Percentiles rank a stretch among this genome's conserved stretches.
Evolutionary conservation across 805 yeast genomes (phyloP).

Genomic region (Ogataea trehaloabstinens): DNA sequence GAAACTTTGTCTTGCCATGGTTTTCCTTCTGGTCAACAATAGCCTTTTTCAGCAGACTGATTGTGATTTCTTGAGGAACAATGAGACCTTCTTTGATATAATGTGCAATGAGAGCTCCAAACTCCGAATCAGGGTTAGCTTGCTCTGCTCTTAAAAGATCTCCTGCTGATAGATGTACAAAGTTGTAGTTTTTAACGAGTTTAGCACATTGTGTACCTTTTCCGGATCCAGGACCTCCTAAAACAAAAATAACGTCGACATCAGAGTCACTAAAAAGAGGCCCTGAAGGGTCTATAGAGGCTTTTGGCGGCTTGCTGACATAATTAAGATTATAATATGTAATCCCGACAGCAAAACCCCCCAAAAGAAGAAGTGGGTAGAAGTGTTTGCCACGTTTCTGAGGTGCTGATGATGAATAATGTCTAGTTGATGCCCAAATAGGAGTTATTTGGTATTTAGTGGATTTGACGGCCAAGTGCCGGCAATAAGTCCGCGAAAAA

Average conservation of each 20-base stretch:
- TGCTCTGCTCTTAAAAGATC: conserved; percentile 94
- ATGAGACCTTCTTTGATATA: conserved; percentile 85
- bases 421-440: conserved; percentile 1
- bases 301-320: conserved; percentile 31
- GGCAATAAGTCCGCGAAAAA: too few relatives aligned
- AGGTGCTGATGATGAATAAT: conserved; percentile 9
- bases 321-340: conserved; percentile 31
- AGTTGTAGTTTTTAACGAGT: conserved; percentile 74
- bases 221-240: conserved; percentile 98
- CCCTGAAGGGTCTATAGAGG: conserved; percentile 32
- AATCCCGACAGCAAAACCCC: conserved; percentile 31
- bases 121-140: conserved; percentile 72
- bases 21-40: conserved; percentile 50
- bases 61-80: conserved; percentile 91
- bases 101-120: conserved; percentile 80
- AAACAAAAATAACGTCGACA: conserved; percentile 79
- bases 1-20: conserved; percentile 58
- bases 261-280: conserved; percentile 54
- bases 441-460: too few relatives aligned
- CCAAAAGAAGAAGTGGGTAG: conserved; percentile 27
- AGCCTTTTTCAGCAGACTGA: conserved; percentile 78
- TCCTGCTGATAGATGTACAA: conserved; percentile 93
- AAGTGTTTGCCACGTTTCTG: conserved; percentile 17
- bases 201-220: conserved; percentile 95
- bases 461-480: too few relatives aligned